Conservation (phyloP, 768 basidiomycete species). For the Hygrocybe punicea region DNA sequence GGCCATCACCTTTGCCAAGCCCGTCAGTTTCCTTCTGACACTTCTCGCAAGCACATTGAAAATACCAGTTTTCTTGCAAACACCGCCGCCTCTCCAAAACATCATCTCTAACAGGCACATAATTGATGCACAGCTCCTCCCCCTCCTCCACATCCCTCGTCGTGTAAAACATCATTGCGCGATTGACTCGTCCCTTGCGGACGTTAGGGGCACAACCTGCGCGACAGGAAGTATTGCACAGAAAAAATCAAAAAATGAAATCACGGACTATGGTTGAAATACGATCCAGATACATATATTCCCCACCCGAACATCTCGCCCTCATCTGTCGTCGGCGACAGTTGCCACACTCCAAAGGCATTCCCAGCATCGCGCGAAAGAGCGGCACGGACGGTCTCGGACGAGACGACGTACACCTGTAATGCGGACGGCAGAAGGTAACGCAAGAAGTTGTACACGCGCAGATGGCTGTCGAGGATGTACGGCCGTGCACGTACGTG, state of each 20-base stretch:
- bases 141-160: conserved; percentile 41
- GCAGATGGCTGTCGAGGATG: conserved; percentile 50
- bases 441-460: conserved; percentile 53
- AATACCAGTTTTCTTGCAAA: conserved; percentile 54
- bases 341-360: conserved; percentile 68
- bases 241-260: not conserved
- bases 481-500: conserved; percentile 47
- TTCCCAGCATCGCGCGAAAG: conserved; percentile 62
- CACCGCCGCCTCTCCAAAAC: conserved; percentile 39
- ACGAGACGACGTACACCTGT: conserved; percentile 37
- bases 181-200: conserved; percentile 43
- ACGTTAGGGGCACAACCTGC: conserved; percentile 55
- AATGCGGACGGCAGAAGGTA: conserved; percentile 30
- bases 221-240: not conserved
- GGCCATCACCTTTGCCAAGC: no score
- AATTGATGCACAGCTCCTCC: conserved; percentile 60
- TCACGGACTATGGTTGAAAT: conserved; percentile 63
- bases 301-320: conserved; percentile 67
- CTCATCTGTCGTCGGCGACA: conserved; percentile 36
- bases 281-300: conserved; percentile 57
- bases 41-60: conserved; percentile 44
- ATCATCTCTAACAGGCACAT: conserved; percentile 36
- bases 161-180: conserved; percentile 48
- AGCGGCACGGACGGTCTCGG: conserved; percentile 48
- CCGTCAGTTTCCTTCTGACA: not conserved